Conservation (phyloP, 371 early-diverging fungal genomes). For the Rhizopus delemar region DNA sequence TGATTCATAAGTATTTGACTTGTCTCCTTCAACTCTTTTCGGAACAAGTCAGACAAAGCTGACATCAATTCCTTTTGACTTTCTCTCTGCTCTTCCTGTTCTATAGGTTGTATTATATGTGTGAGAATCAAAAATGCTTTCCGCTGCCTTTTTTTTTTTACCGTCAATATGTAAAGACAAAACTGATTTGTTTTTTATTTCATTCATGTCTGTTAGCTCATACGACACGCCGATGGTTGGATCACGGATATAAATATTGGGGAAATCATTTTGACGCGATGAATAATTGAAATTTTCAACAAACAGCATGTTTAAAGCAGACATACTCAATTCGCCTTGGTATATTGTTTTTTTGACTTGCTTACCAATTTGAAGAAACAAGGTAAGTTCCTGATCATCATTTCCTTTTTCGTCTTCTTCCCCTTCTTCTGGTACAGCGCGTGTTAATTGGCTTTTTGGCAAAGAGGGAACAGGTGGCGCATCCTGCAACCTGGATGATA, state of each 20-base stretch:
- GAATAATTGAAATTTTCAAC: slow-evolving; percentile 67
- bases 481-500: slow-evolving; percentile 9
- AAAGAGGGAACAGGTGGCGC: slow-evolving; percentile 39
- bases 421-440: slow-evolving; percentile 28
- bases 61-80: slow-evolving; percentile 35
- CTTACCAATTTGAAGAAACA: slow-evolving; percentile 63
- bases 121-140: neutral
- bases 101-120: neutral
- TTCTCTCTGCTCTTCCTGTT: slow-evolving; percentile 27
- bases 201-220: slow-evolving; percentile 66
- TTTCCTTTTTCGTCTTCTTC: slow-evolving; percentile 3
- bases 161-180: slow-evolving; percentile 65
- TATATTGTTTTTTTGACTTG: slow-evolving; percentile 59
- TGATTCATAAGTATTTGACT: slow-evolving; percentile 31
- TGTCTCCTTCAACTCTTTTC: slow-evolving; percentile 41
- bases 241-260: slow-evolving; percentile 71
- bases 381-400: slow-evolving; percentile 17
- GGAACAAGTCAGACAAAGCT: slow-evolving; percentile 29
- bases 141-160: slow-evolving; percentile 21
- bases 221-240: slow-evolving; percentile 60
- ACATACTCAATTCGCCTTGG: slow-evolving; percentile 58
- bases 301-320: slow-evolving; percentile 65
- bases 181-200: slow-evolving; percentile 65
- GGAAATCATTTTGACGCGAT: slow-evolving; percentile 64
- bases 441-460: slow-evolving; percentile 13